Evolutionary conservation across 2,329 filamentous ascomycete species (phyloP).

Genomic region (Oidium heveae): DNA sequence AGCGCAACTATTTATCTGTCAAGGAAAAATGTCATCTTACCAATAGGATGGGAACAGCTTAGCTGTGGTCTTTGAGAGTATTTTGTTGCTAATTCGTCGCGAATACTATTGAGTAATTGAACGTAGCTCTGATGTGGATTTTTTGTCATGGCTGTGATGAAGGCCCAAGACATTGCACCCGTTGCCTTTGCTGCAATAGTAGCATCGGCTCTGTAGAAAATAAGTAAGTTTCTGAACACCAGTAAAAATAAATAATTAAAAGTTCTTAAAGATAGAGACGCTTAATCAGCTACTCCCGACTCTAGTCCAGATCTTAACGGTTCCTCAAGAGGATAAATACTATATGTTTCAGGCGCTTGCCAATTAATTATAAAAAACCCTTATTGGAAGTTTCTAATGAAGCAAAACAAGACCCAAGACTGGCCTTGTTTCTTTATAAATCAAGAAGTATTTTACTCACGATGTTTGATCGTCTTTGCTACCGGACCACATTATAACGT

Average conservation of each 20-base stretch:
- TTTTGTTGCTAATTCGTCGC: conserved; percentile 63
- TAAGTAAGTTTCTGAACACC: conserved; percentile 5
- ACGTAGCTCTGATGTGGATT: conserved; percentile 93
- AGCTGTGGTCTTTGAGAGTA: conserved; percentile 92
- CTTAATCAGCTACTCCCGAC: no score
- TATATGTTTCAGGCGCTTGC: no score
- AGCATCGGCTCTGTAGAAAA: conserved; percentile 48
- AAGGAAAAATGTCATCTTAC: conserved; percentile 22
- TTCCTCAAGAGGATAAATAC: no score
- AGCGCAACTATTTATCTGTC: not conserved
- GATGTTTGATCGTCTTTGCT: conserved; percentile 91
- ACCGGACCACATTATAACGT: conserved; percentile 95
- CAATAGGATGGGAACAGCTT: conserved; percentile 83
- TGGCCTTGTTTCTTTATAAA: not conserved
- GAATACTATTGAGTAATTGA: conserved; percentile 81
- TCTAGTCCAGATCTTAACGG: no score
- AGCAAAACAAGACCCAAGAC: no score
- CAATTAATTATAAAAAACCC: no score
- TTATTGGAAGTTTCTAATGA: no score
- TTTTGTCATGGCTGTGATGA: conserved; percentile 73
- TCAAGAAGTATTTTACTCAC: conserved; percentile 26
- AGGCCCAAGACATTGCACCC: conserved; percentile 95
- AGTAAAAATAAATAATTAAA: not conserved
- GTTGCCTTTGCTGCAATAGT: conserved; percentile 67
- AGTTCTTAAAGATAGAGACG: no score